These are phyloP conservation scores for Nemophila menziesii DNA, from an alignment of 257 asterid species.

Conservation along the genomic window DNA sequence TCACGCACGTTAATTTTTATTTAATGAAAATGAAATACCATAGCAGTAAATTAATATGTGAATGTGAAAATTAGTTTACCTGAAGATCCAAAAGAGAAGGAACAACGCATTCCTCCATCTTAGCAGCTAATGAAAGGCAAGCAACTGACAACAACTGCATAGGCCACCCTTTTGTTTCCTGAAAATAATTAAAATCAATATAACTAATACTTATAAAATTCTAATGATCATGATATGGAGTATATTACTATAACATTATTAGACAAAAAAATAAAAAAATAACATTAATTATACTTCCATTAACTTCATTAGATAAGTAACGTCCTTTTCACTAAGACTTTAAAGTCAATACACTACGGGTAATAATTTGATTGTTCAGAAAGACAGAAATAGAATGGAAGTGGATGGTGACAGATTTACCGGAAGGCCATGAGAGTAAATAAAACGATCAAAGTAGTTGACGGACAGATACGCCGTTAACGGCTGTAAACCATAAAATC, in stretches of 20 bases:
- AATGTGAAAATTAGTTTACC: constrained; percentile 30
- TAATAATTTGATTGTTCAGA: too few relatives aligned
- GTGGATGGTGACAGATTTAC: constrained; percentile 37
- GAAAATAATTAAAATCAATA: constrained; percentile 16
- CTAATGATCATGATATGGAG: not conserved
- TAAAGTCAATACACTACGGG: constrained; percentile 15
- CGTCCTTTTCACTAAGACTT: constrained; percentile 14
- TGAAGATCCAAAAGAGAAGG: constrained; percentile 90
- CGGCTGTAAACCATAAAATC: constrained; percentile 73
- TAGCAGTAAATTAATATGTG: not conserved
- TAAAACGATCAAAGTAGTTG: constrained; percentile 79
- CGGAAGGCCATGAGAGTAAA: constrained; percentile 61
- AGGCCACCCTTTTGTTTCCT: constrained; percentile 81
- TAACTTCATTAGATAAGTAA: not conserved
- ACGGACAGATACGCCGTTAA: constrained; percentile 88
- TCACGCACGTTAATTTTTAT: not conserved
- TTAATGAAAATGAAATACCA: too few relatives aligned
- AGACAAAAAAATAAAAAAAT: not conserved
- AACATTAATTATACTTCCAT: not conserved
- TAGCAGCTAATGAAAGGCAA: constrained; percentile 91
- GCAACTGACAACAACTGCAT: constrained; percentile 84
- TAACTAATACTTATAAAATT: not conserved
- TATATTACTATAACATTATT: constrained; percentile 1
- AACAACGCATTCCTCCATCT: constrained; percentile 93
- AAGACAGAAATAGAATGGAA: not conserved